Base-by-base conservation (phyloP, 1,284 basidiomycete species). In the Apiotrichum mycotoxinovorans region DNA sequence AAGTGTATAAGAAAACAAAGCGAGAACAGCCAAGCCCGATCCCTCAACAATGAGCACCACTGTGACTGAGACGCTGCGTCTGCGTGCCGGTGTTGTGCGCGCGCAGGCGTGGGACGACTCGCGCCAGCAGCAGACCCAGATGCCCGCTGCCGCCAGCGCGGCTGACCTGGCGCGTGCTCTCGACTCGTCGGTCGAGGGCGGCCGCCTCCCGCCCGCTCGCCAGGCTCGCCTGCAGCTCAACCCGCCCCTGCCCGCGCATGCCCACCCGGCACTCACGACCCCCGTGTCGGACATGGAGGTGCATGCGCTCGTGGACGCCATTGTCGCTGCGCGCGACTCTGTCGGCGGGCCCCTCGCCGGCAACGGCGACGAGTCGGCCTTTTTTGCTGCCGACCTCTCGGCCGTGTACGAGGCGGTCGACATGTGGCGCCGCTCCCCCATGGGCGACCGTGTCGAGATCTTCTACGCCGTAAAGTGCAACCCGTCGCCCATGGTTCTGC, bases 381-480 rank as follows among this genome's bases (percentile, higher is more conserved):
- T 98, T 76, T 98, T 96, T 69, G 92, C 97, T 14, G 93, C 89
- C 30, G 94, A 99, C 77, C 84, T 99, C 35, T 86, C 88, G 64
- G 84, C 88, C 64, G 88, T 98, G 18, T 95, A 90, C 75, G 81
- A 81, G 57, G 92, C 96, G 71, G 89, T 93, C 70, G 79, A 87
- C 67, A 83, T 89, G 57, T 98, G 96, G 95, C 82, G 83, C 63
- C 78, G 80, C 22, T 84, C 84, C 63, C 83, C 98, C 23, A 91
- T 90, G 17, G 76, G 76, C 9, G 63, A 67, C 22, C 84, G 88
- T 55, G 86, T 98, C 45, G 85, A 91, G 67, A 92, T 95, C 27
- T 97, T 92, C 79, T 98, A 92, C 78, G 90, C 93, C 55, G 87
- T 96, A 72, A 98, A 97, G 80, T 97, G 94, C 80, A 98, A 98